phyloP scores from a whole-genome alignment of 2,329 filamentous ascomycete species.

The Chaetomium olivaceum region DNA sequence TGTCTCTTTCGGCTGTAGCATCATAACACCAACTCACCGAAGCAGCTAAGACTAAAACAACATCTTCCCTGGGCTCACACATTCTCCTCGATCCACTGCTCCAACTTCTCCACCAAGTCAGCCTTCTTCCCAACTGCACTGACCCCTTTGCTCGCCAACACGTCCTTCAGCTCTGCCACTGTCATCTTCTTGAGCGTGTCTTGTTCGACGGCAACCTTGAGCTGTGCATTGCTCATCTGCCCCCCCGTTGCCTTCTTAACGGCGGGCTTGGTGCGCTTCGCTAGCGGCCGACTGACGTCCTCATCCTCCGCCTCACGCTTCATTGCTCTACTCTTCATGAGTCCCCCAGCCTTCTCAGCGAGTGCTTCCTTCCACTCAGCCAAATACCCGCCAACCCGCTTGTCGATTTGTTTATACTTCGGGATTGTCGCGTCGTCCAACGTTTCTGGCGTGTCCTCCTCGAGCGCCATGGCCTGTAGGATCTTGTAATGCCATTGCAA shows the following conservation, averaged over 20 bases:
- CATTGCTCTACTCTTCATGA: constrained; percentile 44
- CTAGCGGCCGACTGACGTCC: constrained; percentile 40
- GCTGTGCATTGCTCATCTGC: constrained; percentile 47
- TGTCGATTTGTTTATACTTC: constrained; percentile 84
- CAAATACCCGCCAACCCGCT: constrained; percentile 78
- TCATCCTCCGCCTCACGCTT: constrained; percentile 56
- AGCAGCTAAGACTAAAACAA: neutral
- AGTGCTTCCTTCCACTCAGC: constrained; percentile 73
- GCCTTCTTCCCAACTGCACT: constrained; percentile 55
- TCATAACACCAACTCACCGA: neutral
- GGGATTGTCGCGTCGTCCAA: constrained; percentile 77
- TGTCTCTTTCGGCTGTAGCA: neutral
- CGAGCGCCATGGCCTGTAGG: constrained; percentile 83
- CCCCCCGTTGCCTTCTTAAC: constrained; percentile 37
- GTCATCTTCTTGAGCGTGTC: constrained; percentile 56
- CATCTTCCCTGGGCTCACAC: constrained; percentile 16
- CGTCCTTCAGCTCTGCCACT: constrained; percentile 53
- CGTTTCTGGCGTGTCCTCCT: constrained; percentile 82
- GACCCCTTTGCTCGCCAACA: constrained; percentile 50
- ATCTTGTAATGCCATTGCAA: constrained; percentile 98
- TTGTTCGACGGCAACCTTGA: constrained; percentile 48
- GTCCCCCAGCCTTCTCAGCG: constrained; percentile 52
- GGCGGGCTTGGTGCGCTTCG: constrained; percentile 48
- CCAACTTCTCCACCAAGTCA: constrained; percentile 56
- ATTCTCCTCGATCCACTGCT: constrained; percentile 57